Base-by-base conservation (phyloP, 768 basidiomycete species). In the Boletus bicolor region DNA sequence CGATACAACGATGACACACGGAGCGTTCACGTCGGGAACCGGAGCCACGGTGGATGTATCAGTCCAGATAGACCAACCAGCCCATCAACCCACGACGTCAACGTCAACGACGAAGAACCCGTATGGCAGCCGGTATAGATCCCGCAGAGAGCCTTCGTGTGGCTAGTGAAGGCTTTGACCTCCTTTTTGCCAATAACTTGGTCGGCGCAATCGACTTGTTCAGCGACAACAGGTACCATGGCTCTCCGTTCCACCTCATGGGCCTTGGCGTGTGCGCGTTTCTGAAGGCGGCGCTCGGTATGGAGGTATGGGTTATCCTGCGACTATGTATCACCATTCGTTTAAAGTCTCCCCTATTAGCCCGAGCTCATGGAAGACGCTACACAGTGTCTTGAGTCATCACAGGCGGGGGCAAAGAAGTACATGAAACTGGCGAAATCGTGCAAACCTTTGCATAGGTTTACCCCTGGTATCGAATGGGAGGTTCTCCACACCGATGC, bases 401-500 rank as follows among this genome's bases (percentile, higher is more conserved):
- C 89, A 0, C 86, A 89, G 61, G 80, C 82, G 0, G 82, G 79
- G 4, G 77, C 87, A 0, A 82, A 80, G 64, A 83, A 79, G 55
- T 77, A 81, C 47, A 68, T 73, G 51, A 76, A 74, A 60, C 44
- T 60, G 50, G 68, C 73, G 55, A 75, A 75, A 69, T 64, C 64
- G 51, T 72, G 45, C 37, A 64, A 57, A 45, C 63, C 63, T 38
- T 61, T 59, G 9, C 72, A 76, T 19, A 72, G 76, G 12, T 89
- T 87, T 65, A 67, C 79, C 4, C 72, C 85, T 2, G 89, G 87
- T 7, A 67, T 86, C 8, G 89, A 92, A 62, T 92, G 83, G 80
- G 90, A 92, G 62, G 78, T 92, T 38, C 66, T 91, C 11, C 80
- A 84, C 59, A 85, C 90, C 0, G 90, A 92, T 63, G 81, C 85